phyloP scores from a whole-genome alignment of 148 eudicot genomes.

The Persicaria tinctoria region DNA sequence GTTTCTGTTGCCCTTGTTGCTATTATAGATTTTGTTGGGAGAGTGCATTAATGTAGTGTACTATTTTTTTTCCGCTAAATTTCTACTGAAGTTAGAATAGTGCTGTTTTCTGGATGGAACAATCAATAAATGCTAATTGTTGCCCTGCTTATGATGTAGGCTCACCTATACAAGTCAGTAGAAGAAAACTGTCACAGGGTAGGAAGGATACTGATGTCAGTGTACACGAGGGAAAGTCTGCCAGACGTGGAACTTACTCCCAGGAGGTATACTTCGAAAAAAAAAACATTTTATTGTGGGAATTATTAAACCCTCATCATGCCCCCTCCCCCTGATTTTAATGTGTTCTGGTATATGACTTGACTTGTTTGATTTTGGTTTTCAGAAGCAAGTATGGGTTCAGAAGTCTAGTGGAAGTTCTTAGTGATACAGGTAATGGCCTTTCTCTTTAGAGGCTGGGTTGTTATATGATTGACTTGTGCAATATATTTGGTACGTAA shows the following conservation, averaged over 20 bases:
- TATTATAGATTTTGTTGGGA: no score
- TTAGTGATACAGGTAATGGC: neutral
- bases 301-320: neutral
- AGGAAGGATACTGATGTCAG: neutral
- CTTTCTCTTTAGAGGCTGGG: neutral
- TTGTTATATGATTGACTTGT: neutral
- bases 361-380: neutral
- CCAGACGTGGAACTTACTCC: constrained; percentile 1
- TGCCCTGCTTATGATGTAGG: neutral
- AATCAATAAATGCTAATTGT: no score
- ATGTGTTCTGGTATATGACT: neutral
- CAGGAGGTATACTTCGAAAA: neutral
- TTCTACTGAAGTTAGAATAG: neutral
- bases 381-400: constrained; percentile 6
- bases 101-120: neutral
- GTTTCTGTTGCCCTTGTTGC: neutral
- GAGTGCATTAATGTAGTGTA: no score
- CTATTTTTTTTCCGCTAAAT: no score
- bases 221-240: neutral
- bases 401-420: constrained; percentile 2
- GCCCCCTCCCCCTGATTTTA: neutral
- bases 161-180: neutral
- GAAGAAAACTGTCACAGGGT: neutral
- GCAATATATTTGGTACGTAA: no score
- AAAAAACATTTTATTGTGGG: neutral